Evolutionary conservation across 176 grass and related monocot genomes (phyloP), one percentile per base, ranked within the genome.

Genomic region (sorghum (Sorghum bicolor)): DNA sequence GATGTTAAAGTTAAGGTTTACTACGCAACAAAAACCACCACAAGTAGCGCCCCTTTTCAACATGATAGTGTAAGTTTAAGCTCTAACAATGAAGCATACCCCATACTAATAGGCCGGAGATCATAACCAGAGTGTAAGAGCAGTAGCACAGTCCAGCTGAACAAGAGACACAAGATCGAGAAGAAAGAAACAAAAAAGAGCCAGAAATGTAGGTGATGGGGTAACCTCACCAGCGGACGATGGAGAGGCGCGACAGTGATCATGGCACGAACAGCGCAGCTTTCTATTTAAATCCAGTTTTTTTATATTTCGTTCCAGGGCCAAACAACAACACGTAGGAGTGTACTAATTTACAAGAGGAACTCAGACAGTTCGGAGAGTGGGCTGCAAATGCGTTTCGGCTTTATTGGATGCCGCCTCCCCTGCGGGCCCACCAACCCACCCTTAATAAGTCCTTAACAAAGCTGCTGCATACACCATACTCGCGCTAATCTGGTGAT

Each of bases 221-320:
- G 87, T 89, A 89, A 32, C 76, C 70, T 80, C 76, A 84, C 87
- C 60, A 34, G 14, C 29, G 45, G 45, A 75, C 67, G 24, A 64
- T 58, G 8, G 70, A 28, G 48, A 84, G 81, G 53, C 68, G 61
- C 82, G 76, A 80, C 87, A 68, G 76, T 77, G 64, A 89, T 81
- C 78, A 90, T 89, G 83, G 41, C 83, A 82, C 88, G 64, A 72
- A 82, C 83, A 64, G 53, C 45, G 77, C 71, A 32, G 64, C 77
- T 67, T 20, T 17, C 10, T 8, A 36, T 82, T 68, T 72, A 47
- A 72, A 52, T 66, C 43, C 25, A 3, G 53, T 41, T 8, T 28
- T 37, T 22, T n/a, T n/a, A 65, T 26, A 62, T 62, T 62, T 13
- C 33, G 43, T 32, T 64, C 31, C 63, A 6, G 24, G 30, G 70